Base-by-base conservation (phyloP, 176 grass and related monocot species). In the Bromus sterilis region DNA sequence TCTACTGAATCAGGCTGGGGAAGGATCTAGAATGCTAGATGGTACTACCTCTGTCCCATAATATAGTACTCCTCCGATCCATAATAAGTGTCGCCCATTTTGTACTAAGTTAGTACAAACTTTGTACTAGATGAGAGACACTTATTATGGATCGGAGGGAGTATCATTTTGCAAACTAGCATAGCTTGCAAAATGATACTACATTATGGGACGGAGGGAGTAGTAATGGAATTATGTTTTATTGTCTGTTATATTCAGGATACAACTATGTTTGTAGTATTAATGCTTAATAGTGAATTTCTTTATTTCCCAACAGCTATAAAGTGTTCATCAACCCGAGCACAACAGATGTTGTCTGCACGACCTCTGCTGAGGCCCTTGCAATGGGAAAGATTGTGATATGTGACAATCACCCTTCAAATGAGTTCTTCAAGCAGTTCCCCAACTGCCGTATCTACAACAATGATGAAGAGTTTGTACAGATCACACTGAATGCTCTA, bases 381-480 rank as follows among this genome's bases (percentile, higher is more conserved):
- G 93, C 96, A 43, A 98, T 98, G 96, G 96, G 96, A 29, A 98
- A 98, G 74, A 98, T 95, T 15, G 93, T 93, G 65, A 86, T 98
- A 74, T 98, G 93, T 84, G 93, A 93, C 62, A 84, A 95, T 84
- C 93, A 98, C 79, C 93, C 96, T 21, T 98, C 96, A 23, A 98
- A 98, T 66, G 96, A 95, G 43, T 98, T 98, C 84, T 98, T 98
- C 86, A 98, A 93, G 89, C 93, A 95, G 34, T 98, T 98, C 63
- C 90, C 89, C 56, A 98, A 98, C 46, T 95, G 96, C 49, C 91
- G 82, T 29, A 84, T 90, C 79, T 98, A 95, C 65, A 88, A 95
- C 74, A 87, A 75, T 11, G 84, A 82, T 4, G 86, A 92, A 14
- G 96, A 98, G 43, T 98, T 95, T 84, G 96, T 98, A 39, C 90